Evolutionary conservation across 2,329 filamentous ascomycete species (phyloP).

Genomic region (Lecanosticta acicola): DNA sequence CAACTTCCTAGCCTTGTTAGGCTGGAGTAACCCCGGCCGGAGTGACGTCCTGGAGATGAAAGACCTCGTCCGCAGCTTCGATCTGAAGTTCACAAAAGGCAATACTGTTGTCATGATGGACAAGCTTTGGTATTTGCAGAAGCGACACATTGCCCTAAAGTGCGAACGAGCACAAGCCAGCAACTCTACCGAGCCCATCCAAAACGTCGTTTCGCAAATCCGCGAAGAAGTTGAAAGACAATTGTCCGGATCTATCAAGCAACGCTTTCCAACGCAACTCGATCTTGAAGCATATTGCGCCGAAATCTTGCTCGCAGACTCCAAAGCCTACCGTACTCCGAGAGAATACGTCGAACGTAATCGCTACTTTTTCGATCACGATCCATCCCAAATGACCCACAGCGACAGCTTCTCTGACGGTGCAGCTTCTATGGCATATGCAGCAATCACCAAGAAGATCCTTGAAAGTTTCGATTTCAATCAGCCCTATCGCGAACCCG

Average conservation of each 20-base stretch:
- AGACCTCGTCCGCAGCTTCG: slow-evolving; percentile 68
- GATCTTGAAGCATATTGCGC: slow-evolving; percentile 44
- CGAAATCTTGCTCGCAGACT: slow-evolving; percentile 49
- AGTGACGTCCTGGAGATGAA: slow-evolving; percentile 67
- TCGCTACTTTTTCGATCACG: slow-evolving; percentile 50
- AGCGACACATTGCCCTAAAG: slow-evolving; percentile 55
- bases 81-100: slow-evolving; percentile 82
- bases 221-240: slow-evolving; percentile 3
- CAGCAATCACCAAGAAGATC: background rate
- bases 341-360: slow-evolving; percentile 52
- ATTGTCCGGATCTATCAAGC: slow-evolving; percentile 5
- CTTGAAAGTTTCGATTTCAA: slow-evolving; percentile 9
- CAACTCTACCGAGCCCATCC: slow-evolving; percentile 28
- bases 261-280: slow-evolving; percentile 1
- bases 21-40: slow-evolving; percentile 67
- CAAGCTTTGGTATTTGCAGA: slow-evolving; percentile 77
- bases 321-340: slow-evolving; percentile 54
- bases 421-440: slow-evolving; percentile 4
- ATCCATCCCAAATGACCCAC: slow-evolving; percentile 9
- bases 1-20: slow-evolving; percentile 81
- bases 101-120: slow-evolving; percentile 76
- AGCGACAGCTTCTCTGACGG: slow-evolving; percentile 8
- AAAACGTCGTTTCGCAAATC: slow-evolving; percentile 32
- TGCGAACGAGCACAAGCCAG: slow-evolving; percentile 42
- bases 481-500: slow-evolving; percentile 8